A percentile compares a stretch with the other conserved stretches of the same genome.
Evolutionary conservation across 352 stramenopile genomes (phyloP).

Genomic region (Phytophthora meadii): DNA sequence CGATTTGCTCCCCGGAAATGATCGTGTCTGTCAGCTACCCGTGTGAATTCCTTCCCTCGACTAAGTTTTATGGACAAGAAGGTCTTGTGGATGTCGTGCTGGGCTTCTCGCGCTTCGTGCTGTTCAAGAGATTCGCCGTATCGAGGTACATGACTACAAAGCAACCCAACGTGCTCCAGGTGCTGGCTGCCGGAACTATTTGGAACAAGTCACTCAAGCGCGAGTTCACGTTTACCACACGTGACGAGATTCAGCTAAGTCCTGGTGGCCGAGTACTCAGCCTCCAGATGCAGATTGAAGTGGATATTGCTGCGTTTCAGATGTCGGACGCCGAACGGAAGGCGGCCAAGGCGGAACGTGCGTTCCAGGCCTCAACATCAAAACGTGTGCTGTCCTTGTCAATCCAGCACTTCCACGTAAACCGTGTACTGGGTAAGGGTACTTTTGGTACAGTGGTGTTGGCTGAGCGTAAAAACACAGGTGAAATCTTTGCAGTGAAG

Average conservation of each 20-base stretch:
- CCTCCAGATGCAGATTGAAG: slow-evolving; percentile 89
- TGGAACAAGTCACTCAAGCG: slow-evolving; percentile 84
- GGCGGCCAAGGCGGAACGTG: slow-evolving; percentile 64
- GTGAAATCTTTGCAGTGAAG: slow-evolving; percentile 93
- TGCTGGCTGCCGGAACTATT: slow-evolving; percentile 75
- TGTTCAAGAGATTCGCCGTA: slow-evolving; percentile 77
- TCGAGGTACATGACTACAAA: slow-evolving; percentile 82
- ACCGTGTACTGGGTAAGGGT: slow-evolving; percentile 95
- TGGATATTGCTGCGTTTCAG: slow-evolving; percentile 81
- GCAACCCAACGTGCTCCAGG: slow-evolving; percentile 82
- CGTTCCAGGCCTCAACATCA: slow-evolving; percentile 74
- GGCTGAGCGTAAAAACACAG: slow-evolving; percentile 83
- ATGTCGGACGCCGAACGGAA: slow-evolving; percentile 81
- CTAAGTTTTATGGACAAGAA: slow-evolving; percentile 82
- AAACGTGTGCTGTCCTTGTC: slow-evolving; percentile 87
- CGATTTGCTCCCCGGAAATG: slow-evolving; percentile 86
- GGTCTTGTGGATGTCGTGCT: slow-evolving; percentile 83
- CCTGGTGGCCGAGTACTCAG: slow-evolving; percentile 76
- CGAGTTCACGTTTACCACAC: slow-evolving; percentile 85
- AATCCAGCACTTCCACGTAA: slow-evolving; percentile 95
- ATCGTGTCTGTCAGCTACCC: slow-evolving; percentile 77
- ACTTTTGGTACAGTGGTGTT: slow-evolving; percentile 94
- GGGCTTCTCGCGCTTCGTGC: slow-evolving; percentile 73
- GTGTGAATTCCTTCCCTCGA: slow-evolving; percentile 80
- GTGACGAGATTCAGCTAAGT: slow-evolving; percentile 81